Evolutionary conservation across 1,139 yeast species (phyloP).

Genomic region (Kodamaea anthophila): DNA sequence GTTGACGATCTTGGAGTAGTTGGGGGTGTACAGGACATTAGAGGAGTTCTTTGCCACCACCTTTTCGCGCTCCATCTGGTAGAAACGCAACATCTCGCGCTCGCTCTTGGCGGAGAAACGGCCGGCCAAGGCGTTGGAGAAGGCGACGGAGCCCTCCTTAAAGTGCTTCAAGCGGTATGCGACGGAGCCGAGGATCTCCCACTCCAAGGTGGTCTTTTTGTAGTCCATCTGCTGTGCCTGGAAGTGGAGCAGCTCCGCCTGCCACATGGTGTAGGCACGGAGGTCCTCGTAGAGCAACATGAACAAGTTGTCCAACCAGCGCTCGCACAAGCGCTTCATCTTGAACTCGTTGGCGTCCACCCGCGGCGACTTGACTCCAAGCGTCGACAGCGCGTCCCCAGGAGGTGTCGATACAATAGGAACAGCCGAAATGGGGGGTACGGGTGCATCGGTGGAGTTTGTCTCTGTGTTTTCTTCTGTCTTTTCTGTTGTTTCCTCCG

Average conservation of each 20-base stretch:
- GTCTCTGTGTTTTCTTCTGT: background rate
- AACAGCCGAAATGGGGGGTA: constrained; percentile 6
- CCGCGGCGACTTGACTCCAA: constrained; percentile 35
- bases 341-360: constrained; percentile 39
- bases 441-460: constrained; percentile 4
- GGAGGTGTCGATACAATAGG: no score
- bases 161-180: constrained; percentile 74
- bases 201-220: constrained; percentile 79
- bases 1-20: constrained; percentile 37
- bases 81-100: constrained; percentile 65
- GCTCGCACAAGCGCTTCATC: constrained; percentile 80
- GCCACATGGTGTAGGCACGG: constrained; percentile 84
- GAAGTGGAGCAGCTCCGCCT: constrained; percentile 66
- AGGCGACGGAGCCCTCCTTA: constrained; percentile 78
- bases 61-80: constrained; percentile 43
- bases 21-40: constrained; percentile 20
- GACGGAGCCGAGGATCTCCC: constrained; percentile 86
- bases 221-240: constrained; percentile 68
- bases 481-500: constrained; percentile 5
- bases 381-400: constrained; percentile 30
- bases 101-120: constrained; percentile 79
- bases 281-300: constrained; percentile 84
- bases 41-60: constrained; percentile 26
- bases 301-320: constrained; percentile 90
- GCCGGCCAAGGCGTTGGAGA: constrained; percentile 71